phyloP scores from a whole-genome alignment of 108 stramenopile genomes.

The Discostella stelligeroides region DNA sequence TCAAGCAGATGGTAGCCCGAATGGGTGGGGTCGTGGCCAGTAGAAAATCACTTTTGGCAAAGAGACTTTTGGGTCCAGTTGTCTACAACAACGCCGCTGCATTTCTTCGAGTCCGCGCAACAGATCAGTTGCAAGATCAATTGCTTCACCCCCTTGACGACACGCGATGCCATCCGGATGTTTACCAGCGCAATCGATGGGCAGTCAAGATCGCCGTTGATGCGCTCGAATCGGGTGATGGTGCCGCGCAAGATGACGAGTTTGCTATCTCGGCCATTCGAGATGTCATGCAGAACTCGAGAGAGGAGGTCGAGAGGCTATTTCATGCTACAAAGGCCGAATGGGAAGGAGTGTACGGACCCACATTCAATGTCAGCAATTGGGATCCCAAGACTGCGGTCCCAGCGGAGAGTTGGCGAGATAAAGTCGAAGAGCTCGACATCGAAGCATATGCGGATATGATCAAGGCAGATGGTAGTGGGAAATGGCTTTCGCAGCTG shows the following conservation, averaged over 20 bases:
- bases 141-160: conserved; percentile 86
- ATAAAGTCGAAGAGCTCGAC: conserved; percentile 89
- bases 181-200: conserved; percentile 83
- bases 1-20: conserved; percentile 75
- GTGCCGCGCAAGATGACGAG: conserved; percentile 44
- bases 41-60: conserved; percentile 65
- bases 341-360: conserved; percentile 79
- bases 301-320: conserved; percentile 71
- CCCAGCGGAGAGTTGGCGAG: conserved; percentile 76
- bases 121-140: conserved; percentile 62
- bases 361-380: conserved; percentile 68
- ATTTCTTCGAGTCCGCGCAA: conserved; percentile 80
- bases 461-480: conserved; percentile 69
- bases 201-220: conserved; percentile 86
- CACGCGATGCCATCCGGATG: conserved; percentile 90
- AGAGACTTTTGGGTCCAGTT: conserved; percentile 74
- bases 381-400: conserved; percentile 84
- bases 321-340: conserved; percentile 78
- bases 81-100: conserved; percentile 93
- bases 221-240: conserved; percentile 76
- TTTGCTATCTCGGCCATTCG: conserved; percentile 70
- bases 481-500: conserved; percentile 83
- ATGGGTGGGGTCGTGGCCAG: conserved; percentile 69
- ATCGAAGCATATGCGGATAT: conserved; percentile 84
- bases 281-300: conserved; percentile 85